phyloP scores from a whole-genome alignment of 148 eudicot species.

The Vaccinium corymbosum region DNA sequence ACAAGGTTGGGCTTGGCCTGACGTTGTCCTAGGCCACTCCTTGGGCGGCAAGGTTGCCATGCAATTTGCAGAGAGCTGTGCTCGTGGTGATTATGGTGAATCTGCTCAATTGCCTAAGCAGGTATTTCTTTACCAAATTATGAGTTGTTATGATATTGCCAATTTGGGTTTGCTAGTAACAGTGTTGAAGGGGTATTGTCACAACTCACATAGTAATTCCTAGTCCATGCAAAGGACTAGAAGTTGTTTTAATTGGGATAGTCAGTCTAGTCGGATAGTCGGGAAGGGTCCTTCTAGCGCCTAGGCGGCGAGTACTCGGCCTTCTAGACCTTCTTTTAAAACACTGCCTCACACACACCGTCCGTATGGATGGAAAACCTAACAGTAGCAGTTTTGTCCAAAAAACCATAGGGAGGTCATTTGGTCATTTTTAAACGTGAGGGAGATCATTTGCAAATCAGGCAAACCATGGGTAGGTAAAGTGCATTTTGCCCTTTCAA shows the following conservation, averaged over 20 bases:
- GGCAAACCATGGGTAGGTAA: too few relatives aligned
- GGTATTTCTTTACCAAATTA: slow-evolving; percentile 35
- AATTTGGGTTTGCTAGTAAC: neutral
- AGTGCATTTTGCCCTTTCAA: too few relatives aligned
- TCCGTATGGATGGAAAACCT: too few relatives aligned
- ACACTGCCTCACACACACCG: too few relatives aligned
- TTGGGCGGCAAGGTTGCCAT: slow-evolving; percentile 93
- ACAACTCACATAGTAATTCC: neutral
- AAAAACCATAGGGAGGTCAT: too few relatives aligned
- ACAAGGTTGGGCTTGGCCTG: slow-evolving; percentile 90
- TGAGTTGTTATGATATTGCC: neutral
- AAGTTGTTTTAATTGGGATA: neutral
- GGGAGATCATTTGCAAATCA: too few relatives aligned
- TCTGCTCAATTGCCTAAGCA: slow-evolving; percentile 68
- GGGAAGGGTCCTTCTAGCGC: too few relatives aligned
- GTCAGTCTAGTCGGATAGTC: too few relatives aligned
- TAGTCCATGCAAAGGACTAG: neutral
- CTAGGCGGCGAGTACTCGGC: too few relatives aligned
- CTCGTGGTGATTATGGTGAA: slow-evolving; percentile 62
- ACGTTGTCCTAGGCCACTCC: slow-evolving; percentile 89
- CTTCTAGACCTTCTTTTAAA: too few relatives aligned
- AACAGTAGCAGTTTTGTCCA: too few relatives aligned
- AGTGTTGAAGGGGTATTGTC: neutral
- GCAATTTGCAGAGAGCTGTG: slow-evolving; percentile 73
- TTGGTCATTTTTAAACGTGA: too few relatives aligned